Evolutionary conservation across 2,329 filamentous ascomycete species (phyloP), one percentile per base, ranked within the genome.

Genomic region (Penicillium sp.): DNA sequence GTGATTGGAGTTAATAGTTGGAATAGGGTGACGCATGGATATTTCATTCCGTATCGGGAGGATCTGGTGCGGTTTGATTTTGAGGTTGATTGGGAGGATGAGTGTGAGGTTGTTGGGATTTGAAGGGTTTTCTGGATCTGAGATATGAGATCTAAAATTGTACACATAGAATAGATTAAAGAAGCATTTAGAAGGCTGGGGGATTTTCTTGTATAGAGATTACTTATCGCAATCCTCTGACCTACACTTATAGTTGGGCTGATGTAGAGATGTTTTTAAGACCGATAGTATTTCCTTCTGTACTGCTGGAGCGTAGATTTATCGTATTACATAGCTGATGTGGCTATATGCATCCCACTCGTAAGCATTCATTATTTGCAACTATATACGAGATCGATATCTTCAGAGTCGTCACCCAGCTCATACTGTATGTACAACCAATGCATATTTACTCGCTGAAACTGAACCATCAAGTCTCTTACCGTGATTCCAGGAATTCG

Each of bases 11-110:
- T 1, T 4, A 22, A 12, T 42, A 13, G 13, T 13, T 59, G 22
- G 30, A 4, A 13, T 15, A 86, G 84, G 55, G 82, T 86, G 0
- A 86, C 84, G 0, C 80, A 76, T 33, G 80, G 77, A 3, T 83
- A 82, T 55, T 72, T 86, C 8, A 84, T 81, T 72, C 84, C 84
- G 0, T 86, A 78, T 65, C 82, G 81, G 19, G 83, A 86, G 55
- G 83, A 86, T 59, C 71, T 86, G 1, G 77, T 78, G 17, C 75
- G 84, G 19, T 86, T 85, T 66, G 84, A 86, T 65, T 86, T 86
- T 64, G 83, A 86, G 56, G 72, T 75, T 1, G 72, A 74, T 30
- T 58, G 55, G 6, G 68, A 59, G 58, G 80, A 84, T 24, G 78
- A 79, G 49, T 28, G 56, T 2, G n/a, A n/a, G n/a, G n/a, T 44